A percentile compares a stretch with the other conserved stretches of the same genome.
Conservation (phyloP, 2,329 filamentous ascomycete species). For the Elsinoe ampelina region DNA sequence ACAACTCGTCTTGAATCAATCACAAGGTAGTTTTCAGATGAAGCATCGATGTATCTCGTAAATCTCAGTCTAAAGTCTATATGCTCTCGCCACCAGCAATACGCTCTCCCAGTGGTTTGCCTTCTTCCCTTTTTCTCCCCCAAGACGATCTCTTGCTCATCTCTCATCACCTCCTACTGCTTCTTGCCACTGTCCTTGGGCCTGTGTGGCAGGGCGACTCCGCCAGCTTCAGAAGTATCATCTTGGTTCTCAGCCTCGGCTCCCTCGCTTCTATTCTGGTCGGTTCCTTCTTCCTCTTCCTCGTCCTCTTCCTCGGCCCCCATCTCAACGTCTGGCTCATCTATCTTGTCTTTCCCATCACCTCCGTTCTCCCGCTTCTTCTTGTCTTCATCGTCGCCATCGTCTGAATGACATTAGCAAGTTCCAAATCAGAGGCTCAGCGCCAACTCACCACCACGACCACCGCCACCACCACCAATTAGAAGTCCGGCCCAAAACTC, state of each 20-base stretch:
- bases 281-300: neutral
- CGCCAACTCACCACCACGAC: neutral
- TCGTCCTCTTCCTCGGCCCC: neutral
- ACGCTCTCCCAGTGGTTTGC: too few relatives aligned
- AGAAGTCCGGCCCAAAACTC: neutral
- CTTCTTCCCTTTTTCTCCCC: too few relatives aligned
- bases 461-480: neutral
- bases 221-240: neutral
- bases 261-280: neutral
- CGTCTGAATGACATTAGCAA: neutral
- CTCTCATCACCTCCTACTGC: too few relatives aligned
- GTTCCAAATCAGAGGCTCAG: neutral
- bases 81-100: too few relatives aligned
- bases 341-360: neutral
- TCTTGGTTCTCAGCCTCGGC: neutral
- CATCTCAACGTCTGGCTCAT: neutral
- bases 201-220: neutral
- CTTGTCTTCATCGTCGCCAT: constrained; percentile 1
- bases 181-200: neutral
- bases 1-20: neutral
- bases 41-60: too few relatives aligned
- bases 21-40: neutral
- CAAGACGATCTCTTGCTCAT: too few relatives aligned
- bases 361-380: neutral
- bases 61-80: too few relatives aligned